Evolutionary conservation across 257 asterid genomes (phyloP).

Genomic region (Solanum chaucha): DNA sequence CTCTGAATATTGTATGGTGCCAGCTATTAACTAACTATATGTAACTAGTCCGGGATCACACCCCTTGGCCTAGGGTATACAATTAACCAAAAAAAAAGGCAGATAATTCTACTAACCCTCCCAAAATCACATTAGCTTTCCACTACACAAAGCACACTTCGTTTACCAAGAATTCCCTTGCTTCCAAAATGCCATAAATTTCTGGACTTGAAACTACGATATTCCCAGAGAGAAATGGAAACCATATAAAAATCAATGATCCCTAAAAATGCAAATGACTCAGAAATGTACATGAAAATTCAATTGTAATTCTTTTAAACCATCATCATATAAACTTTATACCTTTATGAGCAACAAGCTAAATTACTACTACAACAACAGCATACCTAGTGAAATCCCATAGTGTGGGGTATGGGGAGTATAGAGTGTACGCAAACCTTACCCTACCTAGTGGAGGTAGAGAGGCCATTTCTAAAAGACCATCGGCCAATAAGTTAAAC

Average conservation of each 20-base stretch:
- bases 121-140: background rate
- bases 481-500: background rate
- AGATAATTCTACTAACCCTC: background rate
- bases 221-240: background rate
- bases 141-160: background rate
- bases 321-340: background rate
- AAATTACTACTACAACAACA: background rate
- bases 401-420: background rate
- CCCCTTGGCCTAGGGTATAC: background rate
- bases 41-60: background rate
- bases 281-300: background rate
- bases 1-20: background rate
- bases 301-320: background rate
- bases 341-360: background rate
- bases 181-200: too few relatives aligned
- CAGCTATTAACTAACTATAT: background rate
- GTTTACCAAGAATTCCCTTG: background rate
- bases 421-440: background rate
- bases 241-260: background rate
- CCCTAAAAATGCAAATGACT: background rate
- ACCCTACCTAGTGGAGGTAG: background rate
- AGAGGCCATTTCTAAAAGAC: background rate
- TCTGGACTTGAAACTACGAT: background rate
- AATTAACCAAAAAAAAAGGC: background rate
- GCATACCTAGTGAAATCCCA: background rate